Evolutionary conservation across 2,329 filamentous ascomycete species (phyloP).

Genomic region (Diplodia sapinea): DNA sequence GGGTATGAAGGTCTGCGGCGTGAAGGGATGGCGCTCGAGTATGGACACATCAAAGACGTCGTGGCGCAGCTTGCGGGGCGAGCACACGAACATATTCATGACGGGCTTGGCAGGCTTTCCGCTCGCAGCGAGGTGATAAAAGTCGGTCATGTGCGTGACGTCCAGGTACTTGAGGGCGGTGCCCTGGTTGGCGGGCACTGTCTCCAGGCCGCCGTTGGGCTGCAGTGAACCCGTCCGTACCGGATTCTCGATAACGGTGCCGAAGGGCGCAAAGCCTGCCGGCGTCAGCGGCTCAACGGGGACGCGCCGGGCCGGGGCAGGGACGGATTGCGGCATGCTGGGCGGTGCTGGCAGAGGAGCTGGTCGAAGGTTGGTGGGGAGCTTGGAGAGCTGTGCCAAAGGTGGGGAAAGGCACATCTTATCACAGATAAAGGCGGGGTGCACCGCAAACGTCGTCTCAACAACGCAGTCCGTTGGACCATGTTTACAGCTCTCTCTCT

Average conservation of each 20-base stretch:
- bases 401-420: background rate
- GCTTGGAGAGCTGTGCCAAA: background rate
- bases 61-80: constrained; percentile 63
- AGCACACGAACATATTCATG: constrained; percentile 90
- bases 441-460: background rate
- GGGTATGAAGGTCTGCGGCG: constrained; percentile 90
- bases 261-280: constrained; percentile 76
- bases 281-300: constrained; percentile 70
- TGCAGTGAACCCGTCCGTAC: constrained; percentile 54
- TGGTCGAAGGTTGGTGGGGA: background rate
- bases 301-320: constrained; percentile 54
- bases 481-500: too few species aligned
- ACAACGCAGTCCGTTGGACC: too few species aligned
- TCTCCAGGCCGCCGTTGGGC: constrained; percentile 48
- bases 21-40: constrained; percentile 91
- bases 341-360: background rate
- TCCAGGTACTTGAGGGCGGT: constrained; percentile 85
- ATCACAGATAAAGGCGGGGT: background rate
- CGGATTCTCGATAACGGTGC: constrained; percentile 81
- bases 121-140: constrained; percentile 71
- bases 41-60: constrained; percentile 70
- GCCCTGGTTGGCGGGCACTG: constrained; percentile 78
- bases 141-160: constrained; percentile 74
- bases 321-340: constrained; percentile 43
- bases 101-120: constrained; percentile 63